A percentile compares a stretch with the other conserved stretches of the same genome.
phyloP scores from a whole-genome alignment of 352 stramenopile species.

The Pythium vanterpoolii region DNA sequence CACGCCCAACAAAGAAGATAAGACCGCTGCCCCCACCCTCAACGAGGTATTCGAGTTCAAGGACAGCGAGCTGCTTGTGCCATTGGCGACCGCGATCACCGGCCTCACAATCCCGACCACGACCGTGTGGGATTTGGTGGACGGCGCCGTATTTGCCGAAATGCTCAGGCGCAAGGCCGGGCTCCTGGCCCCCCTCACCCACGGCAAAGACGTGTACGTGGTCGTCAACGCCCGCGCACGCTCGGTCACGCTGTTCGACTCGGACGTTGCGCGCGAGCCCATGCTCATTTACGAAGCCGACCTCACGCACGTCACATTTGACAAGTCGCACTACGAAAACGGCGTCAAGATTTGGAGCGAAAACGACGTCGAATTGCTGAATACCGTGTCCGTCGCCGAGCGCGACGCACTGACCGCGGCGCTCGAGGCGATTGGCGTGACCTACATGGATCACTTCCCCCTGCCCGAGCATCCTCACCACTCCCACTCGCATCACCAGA shows the following conservation, averaged over 20 bases:
- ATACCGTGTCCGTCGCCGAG: constrained; percentile 21
- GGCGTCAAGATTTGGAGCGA: constrained; percentile 47
- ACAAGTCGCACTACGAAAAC: constrained; percentile 31
- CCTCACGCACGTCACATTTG: constrained; percentile 2
- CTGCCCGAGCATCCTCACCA: neutral
- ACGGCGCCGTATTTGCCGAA: constrained; percentile 18
- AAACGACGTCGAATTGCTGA: constrained; percentile 23
- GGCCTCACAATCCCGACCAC: constrained; percentile 29
- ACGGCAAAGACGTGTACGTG: constrained; percentile 57
- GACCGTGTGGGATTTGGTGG: constrained; percentile 27
- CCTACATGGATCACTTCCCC: constrained; percentile 30
- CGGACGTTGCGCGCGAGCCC: constrained; percentile 20
- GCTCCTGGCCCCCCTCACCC: constrained; percentile 45
- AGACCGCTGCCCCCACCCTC: neutral
- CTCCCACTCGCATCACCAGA: no score
- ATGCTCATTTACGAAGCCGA: constrained; percentile 32
- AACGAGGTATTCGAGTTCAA: constrained; percentile 30
- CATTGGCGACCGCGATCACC: constrained; percentile 31
- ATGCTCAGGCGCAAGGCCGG: constrained; percentile 59
- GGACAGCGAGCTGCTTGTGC: constrained; percentile 49
- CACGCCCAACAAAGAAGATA: constrained; percentile 32
- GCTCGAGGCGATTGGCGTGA: constrained; percentile 40
- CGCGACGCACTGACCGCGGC: constrained; percentile 45
- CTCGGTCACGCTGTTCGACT: constrained; percentile 40
- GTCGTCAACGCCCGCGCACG: constrained; percentile 41